These are phyloP conservation scores for Aureobasidium leucospermi DNA, from an alignment of 2,329 filamentous ascomycete genomes.

Conservation along the genomic window DNA sequence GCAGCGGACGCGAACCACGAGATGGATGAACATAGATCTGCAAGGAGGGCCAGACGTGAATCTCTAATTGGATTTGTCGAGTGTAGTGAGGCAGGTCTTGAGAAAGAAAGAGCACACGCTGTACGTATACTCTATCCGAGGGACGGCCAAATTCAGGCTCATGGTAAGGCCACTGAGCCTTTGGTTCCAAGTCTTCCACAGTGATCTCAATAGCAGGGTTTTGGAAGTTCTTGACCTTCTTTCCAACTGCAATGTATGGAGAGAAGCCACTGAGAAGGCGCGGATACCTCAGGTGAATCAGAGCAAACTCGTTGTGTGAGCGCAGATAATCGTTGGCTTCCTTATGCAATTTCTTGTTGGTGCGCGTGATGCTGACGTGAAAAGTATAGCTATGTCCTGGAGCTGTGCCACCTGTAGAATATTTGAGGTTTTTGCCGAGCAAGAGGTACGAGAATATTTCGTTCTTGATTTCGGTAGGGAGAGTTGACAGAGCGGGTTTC, in stretches of 20 bases:
- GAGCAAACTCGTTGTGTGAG: not conserved
- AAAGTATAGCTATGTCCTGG: not conserved
- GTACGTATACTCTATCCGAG: not conserved
- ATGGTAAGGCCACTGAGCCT: not conserved
- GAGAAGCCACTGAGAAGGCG: not conserved
- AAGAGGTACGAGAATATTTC: conserved; percentile 1
- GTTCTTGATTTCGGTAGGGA: not conserved
- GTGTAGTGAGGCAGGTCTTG: not conserved
- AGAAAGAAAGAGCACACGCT: not conserved
- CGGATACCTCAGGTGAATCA: not conserved
- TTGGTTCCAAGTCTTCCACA: not conserved
- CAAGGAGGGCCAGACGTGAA: not conserved
- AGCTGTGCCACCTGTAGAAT: not conserved
- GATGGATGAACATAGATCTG: not conserved
- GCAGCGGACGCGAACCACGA: not conserved
- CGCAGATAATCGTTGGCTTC: not conserved
- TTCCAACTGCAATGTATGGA: not conserved
- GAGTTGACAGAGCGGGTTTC: not conserved
- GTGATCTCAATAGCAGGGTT: not conserved
- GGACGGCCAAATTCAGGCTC: not conserved
- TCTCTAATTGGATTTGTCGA: not conserved
- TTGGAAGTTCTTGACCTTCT: not conserved
- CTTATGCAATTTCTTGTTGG: not conserved
- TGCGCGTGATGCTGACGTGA: not conserved
- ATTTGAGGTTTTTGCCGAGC: not conserved